Conservation (phyloP, 352 stramenopile genomes). For the Thalassiosira ordinaria region DNA sequence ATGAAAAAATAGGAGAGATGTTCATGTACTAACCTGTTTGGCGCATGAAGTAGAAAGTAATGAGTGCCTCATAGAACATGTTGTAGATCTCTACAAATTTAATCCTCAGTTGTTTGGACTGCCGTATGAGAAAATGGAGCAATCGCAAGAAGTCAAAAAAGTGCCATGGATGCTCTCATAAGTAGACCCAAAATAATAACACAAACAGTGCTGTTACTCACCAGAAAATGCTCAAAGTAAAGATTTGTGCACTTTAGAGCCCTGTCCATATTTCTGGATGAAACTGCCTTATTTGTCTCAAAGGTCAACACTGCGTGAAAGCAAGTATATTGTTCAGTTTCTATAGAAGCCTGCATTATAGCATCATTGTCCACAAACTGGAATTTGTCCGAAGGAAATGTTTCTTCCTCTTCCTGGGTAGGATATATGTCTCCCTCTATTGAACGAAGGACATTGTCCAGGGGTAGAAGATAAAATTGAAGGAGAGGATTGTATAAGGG, state of each 20-base stretch:
- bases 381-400: slow-evolving; percentile 17
- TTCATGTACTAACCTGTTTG: too few relatives aligned
- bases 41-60: slow-evolving; percentile 27
- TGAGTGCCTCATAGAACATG: slow-evolving; percentile 29
- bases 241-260: slow-evolving; percentile 13
- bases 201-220: not conserved
- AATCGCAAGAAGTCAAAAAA: too few relatives aligned
- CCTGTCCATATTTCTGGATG: slow-evolving; percentile 28
- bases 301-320: not conserved
- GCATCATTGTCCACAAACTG: slow-evolving; percentile 12
- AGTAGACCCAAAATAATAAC: too few relatives aligned
- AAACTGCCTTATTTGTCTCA: slow-evolving; percentile 4
- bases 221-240: not conserved
- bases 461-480: slow-evolving; percentile 22
- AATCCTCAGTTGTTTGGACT: slow-evolving; percentile 1
- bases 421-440: slow-evolving; percentile 1
- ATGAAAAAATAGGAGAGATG: too few relatives aligned
- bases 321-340: not conserved
- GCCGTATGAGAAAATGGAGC: too few relatives aligned
- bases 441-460: slow-evolving; percentile 16
- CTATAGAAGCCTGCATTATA: slow-evolving; percentile 16
- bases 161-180: too few relatives aligned
- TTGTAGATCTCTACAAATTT: slow-evolving; percentile 5
- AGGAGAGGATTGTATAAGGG: slow-evolving; percentile 4
- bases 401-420: not conserved